phyloP scores from a whole-genome alignment of 2,329 filamentous ascomycete genomes.

The Sporothrix dimorphospora region DNA sequence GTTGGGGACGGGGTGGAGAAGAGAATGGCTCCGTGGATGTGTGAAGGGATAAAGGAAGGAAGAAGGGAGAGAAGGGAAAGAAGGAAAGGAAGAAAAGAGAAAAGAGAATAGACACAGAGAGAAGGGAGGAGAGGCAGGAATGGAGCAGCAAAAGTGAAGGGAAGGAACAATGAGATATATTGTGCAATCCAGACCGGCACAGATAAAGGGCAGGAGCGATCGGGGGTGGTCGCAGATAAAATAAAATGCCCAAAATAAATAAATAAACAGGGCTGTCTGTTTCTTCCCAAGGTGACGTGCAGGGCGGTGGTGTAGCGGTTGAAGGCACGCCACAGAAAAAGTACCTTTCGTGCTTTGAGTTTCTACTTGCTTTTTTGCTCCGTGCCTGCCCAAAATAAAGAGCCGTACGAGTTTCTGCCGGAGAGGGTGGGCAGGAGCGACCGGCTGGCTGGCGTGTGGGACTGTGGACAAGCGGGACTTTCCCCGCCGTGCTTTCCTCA shows the following conservation, averaged over 20 bases:
- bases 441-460: background rate
- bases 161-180: slow-evolving; percentile 23
- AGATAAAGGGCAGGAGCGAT: slow-evolving; percentile 21
- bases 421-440: background rate
- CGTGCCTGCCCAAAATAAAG: slow-evolving; percentile 18
- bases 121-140: background rate
- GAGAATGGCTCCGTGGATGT: slow-evolving; percentile 13
- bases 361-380: too few relatives aligned
- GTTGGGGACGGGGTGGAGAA: background rate
- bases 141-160: background rate
- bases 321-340: background rate
- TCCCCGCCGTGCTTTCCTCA: background rate
- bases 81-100: background rate
- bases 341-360: background rate
- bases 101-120: background rate
- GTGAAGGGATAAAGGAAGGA: background rate
- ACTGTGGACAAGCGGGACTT: background rate
- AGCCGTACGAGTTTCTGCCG: background rate
- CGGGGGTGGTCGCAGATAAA: slow-evolving; percentile 7
- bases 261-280: slow-evolving; percentile 7
- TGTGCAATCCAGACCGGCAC: background rate
- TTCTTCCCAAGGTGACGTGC: background rate
- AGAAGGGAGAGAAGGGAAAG: background rate
- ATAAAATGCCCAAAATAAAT: slow-evolving; percentile 16
- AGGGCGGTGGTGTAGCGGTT: background rate